Percentiles rank a stretch among this genome's conserved stretches.
Conservation (phyloP, 2,329 filamentous ascomycete genomes). For the Sporothrix luriei region DNA sequence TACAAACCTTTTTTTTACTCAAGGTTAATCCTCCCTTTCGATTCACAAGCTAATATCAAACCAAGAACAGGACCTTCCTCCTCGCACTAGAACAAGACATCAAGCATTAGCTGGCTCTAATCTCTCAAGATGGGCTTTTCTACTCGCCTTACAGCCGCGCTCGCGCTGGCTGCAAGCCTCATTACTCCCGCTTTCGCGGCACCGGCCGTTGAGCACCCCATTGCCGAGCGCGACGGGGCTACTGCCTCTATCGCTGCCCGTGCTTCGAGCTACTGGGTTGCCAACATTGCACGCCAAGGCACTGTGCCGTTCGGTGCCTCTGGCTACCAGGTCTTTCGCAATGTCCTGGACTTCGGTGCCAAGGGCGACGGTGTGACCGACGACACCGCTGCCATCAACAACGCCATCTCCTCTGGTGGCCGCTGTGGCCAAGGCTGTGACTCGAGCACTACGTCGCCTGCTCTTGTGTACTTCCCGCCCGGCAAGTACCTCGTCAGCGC, state of each 20-base stretch:
- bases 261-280: conserved; percentile 67
- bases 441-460: conserved; percentile 79
- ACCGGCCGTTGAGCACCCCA: conserved; percentile 13
- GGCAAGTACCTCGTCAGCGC: conserved; percentile 81
- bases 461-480: conserved; percentile 86
- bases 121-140: conserved; percentile 50
- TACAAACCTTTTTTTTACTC: not conserved
- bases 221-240: conserved; percentile 1
- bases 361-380: conserved; percentile 70
- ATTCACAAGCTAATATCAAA: conserved; percentile 7
- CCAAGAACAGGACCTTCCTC: conserved; percentile 3
- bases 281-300: conserved; percentile 69
- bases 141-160: conserved; percentile 47
- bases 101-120: conserved; percentile 40
- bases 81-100: conserved; percentile 1
- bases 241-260: conserved; percentile 29
- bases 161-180: conserved; percentile 41
- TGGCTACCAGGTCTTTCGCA: conserved; percentile 73
- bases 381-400: conserved; percentile 87
- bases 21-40: not conserved
- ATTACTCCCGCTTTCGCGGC: conserved; percentile 33
- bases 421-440: conserved; percentile 83
- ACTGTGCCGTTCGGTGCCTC: conserved; percentile 61
- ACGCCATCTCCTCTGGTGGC: conserved; percentile 72
- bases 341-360: conserved; percentile 75